Percentiles rank a stretch among this genome's conserved stretches.
phyloP scores from a whole-genome alignment of 2,329 filamentous ascomycete species.

The Scedosporium boydii region DNA sequence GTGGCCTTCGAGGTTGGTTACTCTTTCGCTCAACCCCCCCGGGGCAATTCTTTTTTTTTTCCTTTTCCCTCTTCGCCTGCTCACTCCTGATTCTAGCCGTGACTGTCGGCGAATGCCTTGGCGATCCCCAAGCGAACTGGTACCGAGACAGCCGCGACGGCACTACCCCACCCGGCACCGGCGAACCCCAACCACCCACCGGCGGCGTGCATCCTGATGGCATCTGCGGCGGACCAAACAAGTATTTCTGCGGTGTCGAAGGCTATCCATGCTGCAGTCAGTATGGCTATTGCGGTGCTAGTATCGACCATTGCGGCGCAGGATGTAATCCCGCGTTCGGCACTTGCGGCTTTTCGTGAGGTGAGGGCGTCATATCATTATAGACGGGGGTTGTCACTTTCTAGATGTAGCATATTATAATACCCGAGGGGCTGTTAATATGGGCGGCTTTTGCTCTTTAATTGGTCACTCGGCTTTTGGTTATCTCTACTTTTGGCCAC shows the following conservation, averaged over 20 bases:
- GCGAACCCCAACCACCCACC: not conserved
- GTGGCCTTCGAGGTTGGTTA: slow-evolving; percentile 6
- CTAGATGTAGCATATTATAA: too few relatives aligned
- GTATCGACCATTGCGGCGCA: slow-evolving; percentile 4
- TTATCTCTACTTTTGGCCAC: too few relatives aligned
- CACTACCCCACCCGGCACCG: not conserved
- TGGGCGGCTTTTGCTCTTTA: too few relatives aligned
- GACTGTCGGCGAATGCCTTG: slow-evolving; percentile 38
- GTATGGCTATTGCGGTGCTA: slow-evolving; percentile 4
- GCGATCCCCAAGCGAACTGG: slow-evolving; percentile 42
- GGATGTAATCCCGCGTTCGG: slow-evolving; percentile 5
- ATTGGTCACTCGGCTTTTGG: too few relatives aligned
- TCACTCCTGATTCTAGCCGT: slow-evolving; percentile 9
- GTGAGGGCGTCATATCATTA: not conserved
- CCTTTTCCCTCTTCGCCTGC: not conserved
- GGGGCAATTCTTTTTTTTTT: too few relatives aligned
- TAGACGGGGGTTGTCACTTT: not conserved
- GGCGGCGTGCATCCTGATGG: not conserved
- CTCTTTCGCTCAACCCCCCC: not conserved
- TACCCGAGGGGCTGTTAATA: too few relatives aligned
- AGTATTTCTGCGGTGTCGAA: slow-evolving; percentile 3
- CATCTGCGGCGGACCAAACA: slow-evolving; percentile 5
- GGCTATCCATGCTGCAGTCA: slow-evolving; percentile 2
- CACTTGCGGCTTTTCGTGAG: not conserved
- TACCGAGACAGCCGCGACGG: slow-evolving; percentile 22